phyloP scores from a whole-genome alignment of 139 green algal genomes.

The Yamagishiella unicocca region DNA sequence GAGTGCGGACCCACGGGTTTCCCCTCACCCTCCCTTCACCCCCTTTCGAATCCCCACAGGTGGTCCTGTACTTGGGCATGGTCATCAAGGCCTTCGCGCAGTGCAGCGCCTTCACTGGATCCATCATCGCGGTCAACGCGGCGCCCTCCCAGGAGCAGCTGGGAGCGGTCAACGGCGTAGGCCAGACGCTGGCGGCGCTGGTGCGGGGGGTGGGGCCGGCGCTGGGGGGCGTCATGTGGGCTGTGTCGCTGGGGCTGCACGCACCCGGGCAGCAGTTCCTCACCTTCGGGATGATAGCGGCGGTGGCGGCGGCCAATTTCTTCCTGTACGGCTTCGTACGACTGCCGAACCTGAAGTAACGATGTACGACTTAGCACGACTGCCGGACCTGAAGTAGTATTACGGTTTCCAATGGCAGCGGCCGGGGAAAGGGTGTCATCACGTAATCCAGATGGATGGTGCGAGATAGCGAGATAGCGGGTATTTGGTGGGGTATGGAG shows the following conservation, averaged over 20 bases:
- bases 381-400: too few relatives aligned
- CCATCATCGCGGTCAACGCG: constrained; percentile 76
- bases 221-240: constrained; percentile 75
- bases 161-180: constrained; percentile 77
- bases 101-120: constrained; percentile 67
- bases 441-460: too few relatives aligned
- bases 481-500: too few relatives aligned
- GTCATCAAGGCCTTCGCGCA: constrained; percentile 56
- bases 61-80: constrained; percentile 58
- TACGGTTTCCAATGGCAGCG: too few relatives aligned
- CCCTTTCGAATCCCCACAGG: constrained; percentile 14
- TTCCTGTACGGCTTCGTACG: constrained; percentile 46
- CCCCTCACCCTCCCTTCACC: not conserved
- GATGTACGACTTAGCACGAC: too few relatives aligned
- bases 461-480: too few relatives aligned
- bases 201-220: constrained; percentile 72
- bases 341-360: constrained; percentile 18
- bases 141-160: constrained; percentile 56
- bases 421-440: too few relatives aligned
- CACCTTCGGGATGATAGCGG: constrained; percentile 64
- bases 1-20: too few relatives aligned
- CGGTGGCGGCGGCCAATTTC: not conserved
- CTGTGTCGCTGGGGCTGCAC: constrained; percentile 47
- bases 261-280: constrained; percentile 69
- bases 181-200: constrained; percentile 73